A percentile compares a stretch with the other conserved stretches of the same genome.
Conservation (phyloP, 2,329 filamentous ascomycete genomes). For the Aspergillus thermomutatus region DNA sequence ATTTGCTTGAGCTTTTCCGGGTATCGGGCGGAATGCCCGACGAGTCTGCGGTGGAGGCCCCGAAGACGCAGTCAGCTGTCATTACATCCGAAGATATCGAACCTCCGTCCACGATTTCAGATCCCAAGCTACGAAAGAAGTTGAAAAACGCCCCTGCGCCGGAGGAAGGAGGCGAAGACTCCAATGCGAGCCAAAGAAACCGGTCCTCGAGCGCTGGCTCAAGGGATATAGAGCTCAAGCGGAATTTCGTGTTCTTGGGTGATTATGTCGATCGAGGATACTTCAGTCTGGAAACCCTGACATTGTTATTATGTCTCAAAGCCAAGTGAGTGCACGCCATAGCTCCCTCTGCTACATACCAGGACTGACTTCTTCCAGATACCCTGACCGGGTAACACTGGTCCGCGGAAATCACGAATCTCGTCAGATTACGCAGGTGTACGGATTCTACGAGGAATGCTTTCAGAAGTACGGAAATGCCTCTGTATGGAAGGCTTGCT, state of each 20-base stretch:
- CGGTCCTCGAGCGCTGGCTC: slow-evolving; percentile 30
- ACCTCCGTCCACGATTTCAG: slow-evolving; percentile 81
- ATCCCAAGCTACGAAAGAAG: slow-evolving; percentile 83
- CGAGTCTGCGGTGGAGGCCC: slow-evolving; percentile 66
- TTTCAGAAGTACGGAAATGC: slow-evolving; percentile 74
- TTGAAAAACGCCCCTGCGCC: slow-evolving; percentile 53
- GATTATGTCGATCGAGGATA: slow-evolving; percentile 74
- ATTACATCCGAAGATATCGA: slow-evolving; percentile 92
- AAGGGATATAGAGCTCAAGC: slow-evolving; percentile 48
- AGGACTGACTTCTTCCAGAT: slow-evolving; percentile 43
- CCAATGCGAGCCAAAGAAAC: slow-evolving; percentile 17
- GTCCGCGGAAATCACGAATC: slow-evolving; percentile 75
- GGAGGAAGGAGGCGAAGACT: slow-evolving; percentile 30
- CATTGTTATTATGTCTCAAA: slow-evolving; percentile 68
- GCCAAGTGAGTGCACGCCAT: slow-evolving; percentile 55
- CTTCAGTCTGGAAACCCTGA: slow-evolving; percentile 71
- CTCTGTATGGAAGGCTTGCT: slow-evolving; percentile 75
- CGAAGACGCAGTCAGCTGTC: slow-evolving; percentile 65
- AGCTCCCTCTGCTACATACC: not conserved
- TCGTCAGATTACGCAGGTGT: slow-evolving; percentile 73
- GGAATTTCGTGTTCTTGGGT: slow-evolving; percentile 70
- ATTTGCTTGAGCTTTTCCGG: slow-evolving; percentile 92
- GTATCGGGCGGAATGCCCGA: slow-evolving; percentile 96
- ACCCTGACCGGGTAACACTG: slow-evolving; percentile 68
- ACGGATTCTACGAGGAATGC: slow-evolving; percentile 76